Conservation (phyloP, 176 grass and related monocot genomes). For the Oryza meridionalis region DNA sequence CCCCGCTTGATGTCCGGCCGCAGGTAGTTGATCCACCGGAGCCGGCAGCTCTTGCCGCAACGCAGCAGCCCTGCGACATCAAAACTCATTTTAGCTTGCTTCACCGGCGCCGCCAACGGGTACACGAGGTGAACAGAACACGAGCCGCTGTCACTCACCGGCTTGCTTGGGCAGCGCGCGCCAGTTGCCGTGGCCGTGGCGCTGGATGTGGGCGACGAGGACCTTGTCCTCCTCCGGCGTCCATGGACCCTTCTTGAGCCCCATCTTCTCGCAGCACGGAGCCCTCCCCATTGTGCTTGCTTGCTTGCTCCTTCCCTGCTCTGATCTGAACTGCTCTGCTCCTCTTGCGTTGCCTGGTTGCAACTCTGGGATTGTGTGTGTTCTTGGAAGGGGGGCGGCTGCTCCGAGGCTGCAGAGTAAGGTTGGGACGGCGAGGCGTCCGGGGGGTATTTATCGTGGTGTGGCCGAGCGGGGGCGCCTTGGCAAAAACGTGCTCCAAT, state of each 20-base stretch:
- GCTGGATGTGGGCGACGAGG: conserved; percentile 66
- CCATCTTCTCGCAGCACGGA: conserved; percentile 96
- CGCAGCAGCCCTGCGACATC: conserved; percentile 59
- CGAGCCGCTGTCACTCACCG: conserved; percentile 29
- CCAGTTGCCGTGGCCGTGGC: conserved; percentile 83
- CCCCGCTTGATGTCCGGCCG: conserved; percentile 88
- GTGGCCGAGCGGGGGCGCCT: neutral
- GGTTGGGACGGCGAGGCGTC: conserved; percentile 6
- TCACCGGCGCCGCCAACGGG: neutral
- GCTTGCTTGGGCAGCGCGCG: conserved; percentile 94
- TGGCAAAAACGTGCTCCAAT: conserved; percentile 28
- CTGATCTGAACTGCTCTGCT: neutral
- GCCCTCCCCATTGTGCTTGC: conserved; percentile 69
- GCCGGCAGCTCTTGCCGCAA: conserved; percentile 90
- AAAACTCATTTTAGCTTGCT: neutral
- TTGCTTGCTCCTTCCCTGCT: neutral
- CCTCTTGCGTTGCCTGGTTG: neutral
- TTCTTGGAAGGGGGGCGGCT: neutral
- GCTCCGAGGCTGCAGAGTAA: neutral
- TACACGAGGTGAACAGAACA: neutral
- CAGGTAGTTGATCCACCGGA: conserved; percentile 95
- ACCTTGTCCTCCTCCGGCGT: conserved; percentile 76
- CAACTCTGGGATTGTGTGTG: neutral
- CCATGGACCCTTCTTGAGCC: conserved; percentile 82
- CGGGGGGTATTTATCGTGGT: conserved; percentile 43